Evolutionary conservation across 2,329 filamentous ascomycete genomes (phyloP).

Genomic region (Capronia americana): DNA sequence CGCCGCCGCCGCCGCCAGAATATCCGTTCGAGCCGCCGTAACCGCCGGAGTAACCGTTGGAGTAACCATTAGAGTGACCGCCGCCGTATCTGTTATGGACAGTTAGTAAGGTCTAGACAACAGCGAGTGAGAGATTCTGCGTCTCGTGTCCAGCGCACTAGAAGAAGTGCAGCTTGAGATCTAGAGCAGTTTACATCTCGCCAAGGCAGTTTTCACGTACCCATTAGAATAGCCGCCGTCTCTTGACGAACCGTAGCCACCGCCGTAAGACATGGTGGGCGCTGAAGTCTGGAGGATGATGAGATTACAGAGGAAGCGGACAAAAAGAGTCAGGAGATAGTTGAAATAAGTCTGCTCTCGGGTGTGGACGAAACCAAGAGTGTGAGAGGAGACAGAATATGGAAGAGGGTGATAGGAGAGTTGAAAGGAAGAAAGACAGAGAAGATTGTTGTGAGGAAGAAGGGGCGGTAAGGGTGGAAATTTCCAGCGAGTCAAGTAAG

Average conservation of each 20-base stretch:
- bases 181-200: not conserved
- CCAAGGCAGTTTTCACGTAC: conserved; percentile 25
- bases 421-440: conserved; percentile 20
- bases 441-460: conserved; percentile 23
- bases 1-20: conserved; percentile 63
- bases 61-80: conserved; percentile 9
- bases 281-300: conserved; percentile 31
- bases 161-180: not conserved
- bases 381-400: conserved; percentile 39
- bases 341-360: conserved; percentile 34
- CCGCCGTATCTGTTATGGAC: conserved; percentile 14
- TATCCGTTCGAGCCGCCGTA: conserved; percentile 49
- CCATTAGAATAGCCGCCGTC: conserved; percentile 48
- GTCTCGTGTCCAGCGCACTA: not conserved
- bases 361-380: conserved; percentile 42
- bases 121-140: not conserved
- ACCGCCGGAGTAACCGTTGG: conserved; percentile 4
- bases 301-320: conserved; percentile 25
- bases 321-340: conserved; percentile 29
- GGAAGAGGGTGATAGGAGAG: conserved; percentile 29
- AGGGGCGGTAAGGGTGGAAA: conserved; percentile 28
- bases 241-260: conserved; percentile 54
- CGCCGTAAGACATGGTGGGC: conserved; percentile 72
- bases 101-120: conserved; percentile 5
- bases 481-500: conserved; percentile 20